These are phyloP conservation scores for Penicillium sp. DNA, from an alignment of 2,329 filamentous ascomycete species.

Conservation along the genomic window DNA sequence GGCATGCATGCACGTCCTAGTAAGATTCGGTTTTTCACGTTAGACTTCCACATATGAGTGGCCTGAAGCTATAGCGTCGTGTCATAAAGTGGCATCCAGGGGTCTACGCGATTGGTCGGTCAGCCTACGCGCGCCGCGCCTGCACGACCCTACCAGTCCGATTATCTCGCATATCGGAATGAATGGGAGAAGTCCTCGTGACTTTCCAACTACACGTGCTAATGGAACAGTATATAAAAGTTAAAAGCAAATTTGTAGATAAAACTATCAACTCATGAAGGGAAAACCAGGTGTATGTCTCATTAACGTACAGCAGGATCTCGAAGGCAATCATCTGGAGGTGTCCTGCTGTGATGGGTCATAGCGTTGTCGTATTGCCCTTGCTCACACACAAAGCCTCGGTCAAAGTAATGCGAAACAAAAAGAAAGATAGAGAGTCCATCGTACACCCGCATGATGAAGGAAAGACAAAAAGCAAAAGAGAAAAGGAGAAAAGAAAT, in stretches of 20 bases:
- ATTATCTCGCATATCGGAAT: too few relatives aligned
- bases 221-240: background rate
- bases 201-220: background rate
- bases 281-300: constrained; percentile 11
- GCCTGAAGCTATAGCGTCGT: too few relatives aligned
- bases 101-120: too few relatives aligned
- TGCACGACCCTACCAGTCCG: too few relatives aligned
- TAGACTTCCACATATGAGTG: too few relatives aligned
- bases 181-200: background rate
- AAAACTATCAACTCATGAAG: constrained; percentile 20
- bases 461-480: constrained; percentile 2
- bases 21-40: too few relatives aligned
- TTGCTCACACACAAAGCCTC: constrained; percentile 12
- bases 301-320: constrained; percentile 24
- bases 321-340: constrained; percentile 21
- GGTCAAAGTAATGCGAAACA: constrained; percentile 5
- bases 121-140: too few relatives aligned
- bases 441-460: constrained; percentile 24
- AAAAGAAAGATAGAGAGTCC: constrained; percentile 12
- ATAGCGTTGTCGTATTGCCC: constrained; percentile 21
- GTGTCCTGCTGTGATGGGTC: constrained; percentile 24
- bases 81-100: too few relatives aligned
- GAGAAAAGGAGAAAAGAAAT: background rate
- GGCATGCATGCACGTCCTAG: too few relatives aligned
- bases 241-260: constrained; percentile 13